phyloP scores from a whole-genome alignment of 345 rosid genomes.

The Combretum micranthum region DNA sequence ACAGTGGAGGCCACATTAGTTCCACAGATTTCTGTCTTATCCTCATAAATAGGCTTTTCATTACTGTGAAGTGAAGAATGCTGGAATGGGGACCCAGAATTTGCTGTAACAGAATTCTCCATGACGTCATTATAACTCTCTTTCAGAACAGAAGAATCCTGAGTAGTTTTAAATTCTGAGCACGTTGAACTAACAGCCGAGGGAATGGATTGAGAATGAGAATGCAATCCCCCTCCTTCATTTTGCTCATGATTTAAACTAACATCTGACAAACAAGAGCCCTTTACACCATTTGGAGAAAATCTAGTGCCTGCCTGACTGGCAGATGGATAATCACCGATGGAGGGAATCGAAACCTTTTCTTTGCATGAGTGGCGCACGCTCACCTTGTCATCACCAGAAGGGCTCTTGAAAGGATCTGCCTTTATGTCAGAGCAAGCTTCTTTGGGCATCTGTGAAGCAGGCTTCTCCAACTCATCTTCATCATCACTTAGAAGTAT shows the following conservation, averaged over 20 bases:
- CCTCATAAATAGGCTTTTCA: slow-evolving; percentile 30
- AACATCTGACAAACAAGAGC: slow-evolving; percentile 21
- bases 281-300: slow-evolving; percentile 24
- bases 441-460: slow-evolving; percentile 24
- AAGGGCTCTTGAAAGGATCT: slow-evolving; percentile 27
- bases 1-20: slow-evolving; percentile 26
- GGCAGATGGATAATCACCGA: slow-evolving; percentile 16
- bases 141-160: slow-evolving; percentile 21
- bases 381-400: slow-evolving; percentile 15
- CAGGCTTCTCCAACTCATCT: slow-evolving; percentile 37
- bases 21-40: slow-evolving; percentile 39
- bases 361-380: slow-evolving; percentile 16
- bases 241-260: slow-evolving; percentile 22
- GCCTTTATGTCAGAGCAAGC: slow-evolving; percentile 11
- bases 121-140: slow-evolving; percentile 17
- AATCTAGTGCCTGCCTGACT: slow-evolving; percentile 23
- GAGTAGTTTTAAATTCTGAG: slow-evolving; percentile 26
- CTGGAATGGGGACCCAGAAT: slow-evolving; percentile 11
- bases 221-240: slow-evolving; percentile 25
- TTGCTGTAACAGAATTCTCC: slow-evolving; percentile 11
- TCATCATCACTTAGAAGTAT: slow-evolving; percentile 86
- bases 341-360: slow-evolving; percentile 12
- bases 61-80: slow-evolving; percentile 17
- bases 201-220: slow-evolving; percentile 21
- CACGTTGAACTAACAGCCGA: slow-evolving; percentile 16